Base-by-base conservation (phyloP, 768 basidiomycete species). In the Lentinula edodes region DNA sequence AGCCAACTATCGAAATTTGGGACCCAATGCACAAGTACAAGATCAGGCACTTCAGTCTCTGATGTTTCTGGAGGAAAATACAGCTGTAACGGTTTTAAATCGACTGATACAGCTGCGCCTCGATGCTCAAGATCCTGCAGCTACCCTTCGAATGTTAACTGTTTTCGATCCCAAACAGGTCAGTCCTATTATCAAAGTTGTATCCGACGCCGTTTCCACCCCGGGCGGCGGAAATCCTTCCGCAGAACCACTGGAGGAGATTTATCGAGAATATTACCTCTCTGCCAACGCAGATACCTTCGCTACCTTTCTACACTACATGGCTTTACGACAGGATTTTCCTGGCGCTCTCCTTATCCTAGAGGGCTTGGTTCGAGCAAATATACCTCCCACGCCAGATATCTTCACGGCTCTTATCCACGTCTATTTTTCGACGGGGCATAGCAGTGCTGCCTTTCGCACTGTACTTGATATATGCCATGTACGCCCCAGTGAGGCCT, bases 71-170 rank as follows among this genome's bases (percentile, higher is more conserved):
- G 73, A 75, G 62, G 66, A 65, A 13, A 70, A 64, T 3, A 72
- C 73, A 1, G 78, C 82, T 43, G 82, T 84, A n/a, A 70, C 72
- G 34, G 78, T 85, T n/a, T 68, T 92, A 69, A 93, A 93, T 77
- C 80, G 79, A 62, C 74, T 92, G n/a, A 76, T 91, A 48, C 83
- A 83, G 63, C 77, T 86, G 43, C 77, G 81, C 50, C 69, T 93
- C 43, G 86, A 87, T 67, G 69, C 74, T 35, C 71, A 75, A 66
- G 84, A 91, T 72, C 61, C 83, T 56, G 46, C 69, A 42, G 76
- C 76, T 23, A 80, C 82, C 5, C 64, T 79, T 20, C 75, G 74
- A 57, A 70, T 87, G 28, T 70, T 90, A 28, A 76, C 79, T 12
- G 67, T 80, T 52, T 86, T 88, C 76, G 67, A 77, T 51, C 63